phyloP scores from a whole-genome alignment of 495 filamentous ascomycete genomes.

The Penicillium egyptiacum region DNA sequence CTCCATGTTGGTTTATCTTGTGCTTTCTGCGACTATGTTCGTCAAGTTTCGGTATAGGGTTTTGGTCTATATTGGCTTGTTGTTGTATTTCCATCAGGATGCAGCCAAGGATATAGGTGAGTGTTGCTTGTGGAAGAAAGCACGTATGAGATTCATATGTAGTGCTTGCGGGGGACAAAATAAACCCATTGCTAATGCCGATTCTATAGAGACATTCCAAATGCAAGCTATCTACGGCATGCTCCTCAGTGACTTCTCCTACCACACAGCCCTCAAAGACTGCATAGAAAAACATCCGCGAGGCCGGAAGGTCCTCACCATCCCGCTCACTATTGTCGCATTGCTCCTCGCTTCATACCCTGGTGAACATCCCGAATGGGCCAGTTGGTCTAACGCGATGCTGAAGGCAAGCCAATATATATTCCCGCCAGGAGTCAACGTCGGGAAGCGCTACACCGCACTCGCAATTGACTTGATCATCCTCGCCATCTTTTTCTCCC shows the following conservation, averaged over 20 bases:
- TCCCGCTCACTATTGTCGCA: slow-evolving; percentile 60
- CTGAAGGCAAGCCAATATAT: slow-evolving; percentile 47
- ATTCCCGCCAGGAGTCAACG: slow-evolving; percentile 55
- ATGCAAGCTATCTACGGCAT: slow-evolving; percentile 66
- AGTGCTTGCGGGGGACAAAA: background rate
- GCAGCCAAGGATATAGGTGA: slow-evolving; percentile 34
- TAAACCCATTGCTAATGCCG: background rate
- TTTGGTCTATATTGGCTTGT: slow-evolving; percentile 51
- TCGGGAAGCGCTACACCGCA: slow-evolving; percentile 55
- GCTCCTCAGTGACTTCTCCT: slow-evolving; percentile 58
- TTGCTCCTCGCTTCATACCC: slow-evolving; percentile 63
- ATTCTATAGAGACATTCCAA: slow-evolving; percentile 42
- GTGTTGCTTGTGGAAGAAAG: background rate
- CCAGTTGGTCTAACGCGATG: slow-evolving; percentile 58
- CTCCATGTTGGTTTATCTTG: slow-evolving; percentile 61
- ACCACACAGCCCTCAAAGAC: slow-evolving; percentile 18
- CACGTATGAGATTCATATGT: background rate
- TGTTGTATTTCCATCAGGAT: slow-evolving; percentile 55
- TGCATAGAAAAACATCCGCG: slow-evolving; percentile 48
- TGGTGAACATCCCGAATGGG: slow-evolving; percentile 58
- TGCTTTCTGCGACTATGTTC: slow-evolving; percentile 58
- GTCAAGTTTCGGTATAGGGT: slow-evolving; percentile 58
- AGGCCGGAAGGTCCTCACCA: slow-evolving; percentile 56
- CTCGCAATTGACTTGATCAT: slow-evolving; percentile 60
- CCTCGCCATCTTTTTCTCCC: slow-evolving; percentile 59